Base-by-base conservation (phyloP, 108 stramenopile species). In the Pseudonitzschia delicatissima region DNA sequence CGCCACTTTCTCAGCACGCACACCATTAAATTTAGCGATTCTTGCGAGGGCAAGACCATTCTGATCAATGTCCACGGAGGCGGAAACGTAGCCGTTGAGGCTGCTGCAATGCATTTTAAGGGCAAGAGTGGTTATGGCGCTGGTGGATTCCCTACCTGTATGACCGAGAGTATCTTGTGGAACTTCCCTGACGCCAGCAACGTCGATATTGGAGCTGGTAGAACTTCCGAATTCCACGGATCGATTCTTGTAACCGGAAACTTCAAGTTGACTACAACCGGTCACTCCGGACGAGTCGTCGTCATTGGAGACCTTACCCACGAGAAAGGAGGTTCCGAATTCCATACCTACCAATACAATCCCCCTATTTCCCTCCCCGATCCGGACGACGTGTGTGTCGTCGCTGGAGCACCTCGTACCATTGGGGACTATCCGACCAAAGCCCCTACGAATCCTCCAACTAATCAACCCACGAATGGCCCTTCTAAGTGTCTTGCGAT, bases 21-120 rank as follows among this genome's bases (percentile, higher is more conserved):
- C 17, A 27, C 23, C 31, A 5, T 32, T 17, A 33, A 33, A 5
- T 55, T 32, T 33, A 27, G 31, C 3, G 17, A 61, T 12, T 8
- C 20, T 40, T 61, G 60, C n/a, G 7, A 13, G 3, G 72, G 36
- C 57, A 73, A 73, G 65, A 73, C 72, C 4, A 73, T 73, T 21
- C 61, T 73, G 35, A 61, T 73, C 36, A 73, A 73, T 31, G 72
- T 73, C n/a, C 32, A 64, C 13, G 48, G 64, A 11, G 21, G 3
- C 17, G 64, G 64, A 18, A 21, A 6, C 5, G 18, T 47, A 4
- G 21, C 6, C 20, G 34, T 31, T 6, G 25, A 37, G 9, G 48
- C 45, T 18, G 39, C 18, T 15, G 64, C 25, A 26, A 64, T 34
- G 45, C 11, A 0, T 18, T 49, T 3, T 20, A 17, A 64, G 47